Evolutionary conservation across 148 eudicot species (phyloP).

Genomic region (Nepenthes gracilis): DNA sequence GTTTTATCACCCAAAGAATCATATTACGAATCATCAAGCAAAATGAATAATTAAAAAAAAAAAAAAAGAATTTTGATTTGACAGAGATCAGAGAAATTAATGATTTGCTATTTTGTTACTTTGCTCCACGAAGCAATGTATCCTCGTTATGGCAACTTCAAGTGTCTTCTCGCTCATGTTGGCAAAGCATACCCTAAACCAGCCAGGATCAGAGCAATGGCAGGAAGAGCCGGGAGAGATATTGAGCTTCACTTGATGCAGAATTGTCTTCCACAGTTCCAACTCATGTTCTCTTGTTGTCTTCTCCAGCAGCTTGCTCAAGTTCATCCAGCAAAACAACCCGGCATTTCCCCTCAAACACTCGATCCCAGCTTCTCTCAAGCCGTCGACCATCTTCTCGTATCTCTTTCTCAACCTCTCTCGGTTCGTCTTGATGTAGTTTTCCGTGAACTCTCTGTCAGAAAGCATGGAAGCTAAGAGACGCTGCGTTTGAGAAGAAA

Average conservation of each 20-base stretch:
- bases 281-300: slow-evolving; percentile 43
- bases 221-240: slow-evolving; percentile 72
- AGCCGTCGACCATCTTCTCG: slow-evolving; percentile 42
- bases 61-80: background rate
- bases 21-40: background rate
- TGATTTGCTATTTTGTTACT: slow-evolving; percentile 10
- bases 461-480: slow-evolving; percentile 58
- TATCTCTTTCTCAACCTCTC: slow-evolving; percentile 54
- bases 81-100: slow-evolving; percentile 2
- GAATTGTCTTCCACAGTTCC: slow-evolving; percentile 36
- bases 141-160: slow-evolving; percentile 44
- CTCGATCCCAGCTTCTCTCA: slow-evolving; percentile 41
- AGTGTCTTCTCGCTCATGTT: slow-evolving; percentile 74
- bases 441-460: slow-evolving; percentile 37
- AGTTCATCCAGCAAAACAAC: slow-evolving; percentile 75
- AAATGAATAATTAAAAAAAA: background rate
- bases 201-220: slow-evolving; percentile 67
- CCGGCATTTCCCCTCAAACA: slow-evolving; percentile 73
- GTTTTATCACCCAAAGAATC: slow-evolving; percentile 1
- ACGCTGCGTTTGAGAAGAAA: slow-evolving; percentile 80
- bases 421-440: slow-evolving; percentile 41
- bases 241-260: slow-evolving; percentile 50
- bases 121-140: slow-evolving; percentile 38
- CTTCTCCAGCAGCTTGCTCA: slow-evolving; percentile 36
- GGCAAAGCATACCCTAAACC: slow-evolving; percentile 84